Conservation (phyloP, 768 basidiomycete genomes). For the Pleurotus tuoliensis region DNA sequence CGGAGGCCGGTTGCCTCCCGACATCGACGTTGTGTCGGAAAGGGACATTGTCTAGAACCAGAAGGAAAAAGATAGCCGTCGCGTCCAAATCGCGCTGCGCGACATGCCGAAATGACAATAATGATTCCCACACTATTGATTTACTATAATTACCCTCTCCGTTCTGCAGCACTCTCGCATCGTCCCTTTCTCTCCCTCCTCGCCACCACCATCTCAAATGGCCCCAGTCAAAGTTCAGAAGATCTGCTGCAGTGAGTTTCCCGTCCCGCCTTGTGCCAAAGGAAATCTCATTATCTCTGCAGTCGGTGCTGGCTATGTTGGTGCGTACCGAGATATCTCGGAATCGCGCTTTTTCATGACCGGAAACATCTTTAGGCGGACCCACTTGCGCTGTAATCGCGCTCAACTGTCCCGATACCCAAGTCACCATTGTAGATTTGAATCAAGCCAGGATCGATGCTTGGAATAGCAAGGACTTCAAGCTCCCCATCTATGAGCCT, state of each 20-base stretch:
- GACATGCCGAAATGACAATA: constrained; percentile 5
- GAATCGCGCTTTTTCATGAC: neutral
- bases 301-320: constrained; percentile 94
- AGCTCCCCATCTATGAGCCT: constrained; percentile 95
- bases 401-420: constrained; percentile 87
- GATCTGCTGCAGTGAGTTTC: constrained; percentile 70
- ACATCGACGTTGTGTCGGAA: neutral
- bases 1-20: too few relatives aligned
- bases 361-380: constrained; percentile 54
- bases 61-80: constrained; percentile 5
- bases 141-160: constrained; percentile 1
- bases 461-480: constrained; percentile 87
- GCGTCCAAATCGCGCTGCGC: neutral
- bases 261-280: neutral
- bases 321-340: constrained; percentile 37
- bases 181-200: neutral
- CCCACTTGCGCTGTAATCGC: constrained; percentile 96
- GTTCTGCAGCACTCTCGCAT: neutral
- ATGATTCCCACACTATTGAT: constrained; percentile 4
- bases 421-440: constrained; percentile 96
- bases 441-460: constrained; percentile 93
- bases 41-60: neutral
- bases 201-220: constrained; percentile 13
- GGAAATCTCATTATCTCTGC: constrained; percentile 8
- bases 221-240: constrained; percentile 43